Conservation (phyloP, 345 rosid genomes). For the Arabidopsis arenosa region DNA sequence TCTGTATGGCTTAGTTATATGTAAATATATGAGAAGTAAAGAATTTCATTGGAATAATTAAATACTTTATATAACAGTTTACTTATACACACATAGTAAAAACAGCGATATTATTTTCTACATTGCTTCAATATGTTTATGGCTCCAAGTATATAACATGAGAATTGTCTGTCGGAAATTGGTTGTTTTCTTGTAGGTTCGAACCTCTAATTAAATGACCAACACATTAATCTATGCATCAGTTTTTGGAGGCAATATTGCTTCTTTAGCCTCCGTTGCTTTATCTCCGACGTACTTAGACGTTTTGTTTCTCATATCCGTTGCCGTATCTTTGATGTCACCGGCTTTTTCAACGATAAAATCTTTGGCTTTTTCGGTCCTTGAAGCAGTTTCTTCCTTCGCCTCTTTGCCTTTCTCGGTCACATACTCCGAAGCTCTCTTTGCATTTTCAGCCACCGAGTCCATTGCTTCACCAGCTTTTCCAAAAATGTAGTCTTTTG, state of each 20-base stretch:
- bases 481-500: constrained; percentile 35
- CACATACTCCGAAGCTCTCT: constrained; percentile 38
- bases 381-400: constrained; percentile 21
- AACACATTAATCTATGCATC: constrained; percentile 2
- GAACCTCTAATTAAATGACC: not conserved
- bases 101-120: too few species aligned
- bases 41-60: too few species aligned
- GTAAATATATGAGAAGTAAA: too few species aligned
- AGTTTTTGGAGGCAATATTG: constrained; percentile 34
- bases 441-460: constrained; percentile 30
- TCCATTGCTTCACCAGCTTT: constrained; percentile 42
- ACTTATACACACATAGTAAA: too few species aligned
- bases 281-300: constrained; percentile 33
- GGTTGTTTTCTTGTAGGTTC: too few species aligned
- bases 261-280: constrained; percentile 36
- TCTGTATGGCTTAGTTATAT: too few species aligned
- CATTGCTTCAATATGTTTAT: too few species aligned
- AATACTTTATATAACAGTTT: too few species aligned
- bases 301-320: constrained; percentile 25
- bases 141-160: too few species aligned
- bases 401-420: constrained; percentile 38
- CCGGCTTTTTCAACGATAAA: constrained; percentile 29
- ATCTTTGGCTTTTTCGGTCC: constrained; percentile 35
- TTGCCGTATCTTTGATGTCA: constrained; percentile 31
- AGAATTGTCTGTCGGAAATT: too few species aligned